These are phyloP conservation scores for Teunomyces stri DNA, from an alignment of 805 yeast genomes.

Conservation along the genomic window DNA sequence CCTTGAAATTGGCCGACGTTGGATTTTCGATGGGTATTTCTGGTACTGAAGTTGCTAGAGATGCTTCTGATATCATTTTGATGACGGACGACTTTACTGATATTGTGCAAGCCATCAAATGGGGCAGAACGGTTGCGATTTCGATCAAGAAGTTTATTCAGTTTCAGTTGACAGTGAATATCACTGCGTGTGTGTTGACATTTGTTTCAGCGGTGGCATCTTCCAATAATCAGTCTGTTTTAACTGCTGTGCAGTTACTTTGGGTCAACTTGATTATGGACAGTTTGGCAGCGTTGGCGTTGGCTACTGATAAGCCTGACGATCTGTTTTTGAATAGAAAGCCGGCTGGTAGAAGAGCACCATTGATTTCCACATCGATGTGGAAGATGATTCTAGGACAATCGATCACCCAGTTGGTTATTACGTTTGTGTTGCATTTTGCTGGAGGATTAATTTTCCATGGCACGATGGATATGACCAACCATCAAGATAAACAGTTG, in stretches of 20 bases:
- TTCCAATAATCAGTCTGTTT: conserved; percentile 73
- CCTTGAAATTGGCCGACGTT: conserved; percentile 92
- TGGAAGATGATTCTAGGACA: conserved; percentile 98
- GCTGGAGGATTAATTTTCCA: conserved; percentile 64
- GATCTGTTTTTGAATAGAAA: conserved; percentile 70
- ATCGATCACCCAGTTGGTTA: conserved; percentile 68
- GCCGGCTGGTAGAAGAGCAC: conserved; percentile 79
- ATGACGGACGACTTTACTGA: conserved; percentile 95
- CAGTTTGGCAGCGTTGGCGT: conserved; percentile 93
- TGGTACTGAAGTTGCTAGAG: conserved; percentile 98
- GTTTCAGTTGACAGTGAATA: conserved; percentile 93
- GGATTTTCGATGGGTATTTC: conserved; percentile 99
- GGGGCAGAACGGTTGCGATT: conserved; percentile 97
- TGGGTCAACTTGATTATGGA: conserved; percentile 99
- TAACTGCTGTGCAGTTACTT: conserved; percentile 93
- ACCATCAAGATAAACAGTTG: conserved; percentile 55
- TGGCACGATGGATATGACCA: conserved; percentile 33
- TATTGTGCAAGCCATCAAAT: conserved; percentile 93
- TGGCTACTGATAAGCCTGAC: conserved; percentile 97
- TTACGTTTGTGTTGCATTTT: conserved; percentile 81
- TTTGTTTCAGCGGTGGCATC: conserved; percentile 92
- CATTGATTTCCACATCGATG: conserved; percentile 86
- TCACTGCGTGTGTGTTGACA: conserved; percentile 93
- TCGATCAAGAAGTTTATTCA: conserved; percentile 95
- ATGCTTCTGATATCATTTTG: conserved; percentile 88